phyloP scores from a whole-genome alignment of 2,329 filamentous ascomycete genomes.

The Hymenoscyphus fraxineus region DNA sequence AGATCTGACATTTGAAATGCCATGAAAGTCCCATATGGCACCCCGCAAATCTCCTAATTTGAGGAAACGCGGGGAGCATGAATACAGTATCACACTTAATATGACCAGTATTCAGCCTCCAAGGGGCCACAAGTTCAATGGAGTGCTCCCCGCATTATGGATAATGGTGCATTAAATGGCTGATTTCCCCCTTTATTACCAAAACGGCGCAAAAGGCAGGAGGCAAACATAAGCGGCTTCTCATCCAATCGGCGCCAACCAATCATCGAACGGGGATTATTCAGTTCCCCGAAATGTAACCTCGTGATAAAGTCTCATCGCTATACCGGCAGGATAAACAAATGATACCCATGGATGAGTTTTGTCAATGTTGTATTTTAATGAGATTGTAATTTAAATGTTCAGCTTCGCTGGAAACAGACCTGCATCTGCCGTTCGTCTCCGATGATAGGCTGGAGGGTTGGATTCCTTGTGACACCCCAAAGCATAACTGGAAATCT shows the following conservation, averaged over 20 bases:
- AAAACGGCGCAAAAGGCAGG: background rate
- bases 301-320: background rate
- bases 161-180: background rate
- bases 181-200: background rate
- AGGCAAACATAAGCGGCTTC: background rate
- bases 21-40: slow-evolving; percentile 1
- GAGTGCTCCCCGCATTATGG: background rate
- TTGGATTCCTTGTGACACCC: background rate
- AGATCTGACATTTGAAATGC: background rate
- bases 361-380: background rate
- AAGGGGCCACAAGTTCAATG: background rate
- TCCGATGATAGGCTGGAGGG: background rate
- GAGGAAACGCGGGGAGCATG: background rate
- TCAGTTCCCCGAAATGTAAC: background rate
- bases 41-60: background rate
- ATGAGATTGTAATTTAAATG: background rate
- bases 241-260: background rate
- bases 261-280: background rate
- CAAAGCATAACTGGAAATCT: background rate
- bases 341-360: background rate
- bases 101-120: background rate
- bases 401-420: background rate
- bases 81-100: background rate
- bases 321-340: background rate
- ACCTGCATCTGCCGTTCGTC: background rate